These are phyloP conservation scores for Pilatotrama ljubarskyi DNA, from an alignment of 768 basidiomycete species.

Conservation along the genomic window DNA sequence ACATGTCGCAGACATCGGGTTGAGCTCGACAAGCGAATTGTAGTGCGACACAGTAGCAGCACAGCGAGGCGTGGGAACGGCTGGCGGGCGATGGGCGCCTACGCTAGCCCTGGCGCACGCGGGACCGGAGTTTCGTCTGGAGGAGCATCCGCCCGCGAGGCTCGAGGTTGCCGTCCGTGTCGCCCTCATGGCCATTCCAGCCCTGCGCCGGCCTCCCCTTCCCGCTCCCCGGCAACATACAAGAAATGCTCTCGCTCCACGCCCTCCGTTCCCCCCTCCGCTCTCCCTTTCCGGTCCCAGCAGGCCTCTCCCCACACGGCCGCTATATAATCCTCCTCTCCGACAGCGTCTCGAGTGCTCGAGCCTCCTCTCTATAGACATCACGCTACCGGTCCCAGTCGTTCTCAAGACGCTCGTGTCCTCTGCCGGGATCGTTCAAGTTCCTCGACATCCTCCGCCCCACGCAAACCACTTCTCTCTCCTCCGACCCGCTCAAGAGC, in stretches of 20 bases:
- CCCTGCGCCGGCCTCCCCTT: background rate
- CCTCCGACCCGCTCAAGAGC: background rate
- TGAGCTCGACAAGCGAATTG: too few relatives aligned
- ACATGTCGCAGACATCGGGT: too few relatives aligned
- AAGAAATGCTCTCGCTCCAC: constrained; percentile 2
- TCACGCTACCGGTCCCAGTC: background rate
- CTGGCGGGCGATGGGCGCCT: too few relatives aligned
- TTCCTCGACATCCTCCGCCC: background rate
- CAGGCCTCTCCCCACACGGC: background rate
- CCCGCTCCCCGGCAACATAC: background rate
- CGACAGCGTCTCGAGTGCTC: constrained; percentile 3
- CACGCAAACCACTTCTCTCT: background rate
- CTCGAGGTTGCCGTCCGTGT: background rate
- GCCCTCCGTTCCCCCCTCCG: background rate
- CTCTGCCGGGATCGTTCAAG: background rate
- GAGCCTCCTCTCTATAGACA: background rate
- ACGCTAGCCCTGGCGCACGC: too few relatives aligned
- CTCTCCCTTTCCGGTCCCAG: background rate
- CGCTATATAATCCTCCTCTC: background rate
- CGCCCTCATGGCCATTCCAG: background rate
- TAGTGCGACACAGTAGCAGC: too few relatives aligned
- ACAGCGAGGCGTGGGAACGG: too few relatives aligned
- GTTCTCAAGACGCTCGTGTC: background rate
- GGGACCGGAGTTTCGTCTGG: too few relatives aligned
- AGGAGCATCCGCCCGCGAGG: too few relatives aligned